Evolutionary conservation across 2,329 filamentous ascomycete species (phyloP), one percentile per base, ranked within the genome.

Genomic region (Alternaria ethzedia): DNA sequence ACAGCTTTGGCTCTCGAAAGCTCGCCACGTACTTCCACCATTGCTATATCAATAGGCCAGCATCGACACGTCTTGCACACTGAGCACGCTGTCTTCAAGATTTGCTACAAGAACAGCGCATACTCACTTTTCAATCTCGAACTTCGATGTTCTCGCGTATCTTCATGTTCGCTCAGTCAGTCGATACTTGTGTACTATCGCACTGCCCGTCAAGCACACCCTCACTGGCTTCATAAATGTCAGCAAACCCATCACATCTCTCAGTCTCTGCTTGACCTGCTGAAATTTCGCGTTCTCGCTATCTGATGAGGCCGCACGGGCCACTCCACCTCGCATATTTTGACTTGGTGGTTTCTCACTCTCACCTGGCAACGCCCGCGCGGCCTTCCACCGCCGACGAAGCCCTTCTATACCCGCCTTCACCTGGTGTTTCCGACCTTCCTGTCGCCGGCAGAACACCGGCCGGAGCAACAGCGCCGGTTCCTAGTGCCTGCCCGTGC

Each of bases 261-360:
- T 23, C 46, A 25, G 11, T 17, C n/a, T 21, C 23, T 17, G 44
- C 28, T 26, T 45, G 4, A 32, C 11, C 32, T 43, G 49, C 11
- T 36, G 26, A 15, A 11, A 20, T 44, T 20, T 15, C n/a, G 12
- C 28, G 10, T 15, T 5, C 12, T 25, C 44, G 30, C 51, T 41
- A 49, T 30, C 20, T 54, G 44, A 13, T 28, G 54, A 28, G 57
- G 59, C 54, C 57, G 65, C 65, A 59, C 49, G 57, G 59, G 30
- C 65, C 65, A 65, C 36, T 9, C 57, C 45, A 28, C 23, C 50
- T 59, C 47, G 47, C 47, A 25, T 59, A 28, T 13, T 23, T 25
- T 43, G 51, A 32, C 36, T 59, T 26, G 56, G 30, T 44, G 46
- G 49, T 26, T 21, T 43, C 23, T 36, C 50, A 43, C 57, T 26